These are phyloP conservation scores for Oryza meridionalis DNA, from an alignment of 176 grass and related monocot species.

Conservation along the genomic window DNA sequence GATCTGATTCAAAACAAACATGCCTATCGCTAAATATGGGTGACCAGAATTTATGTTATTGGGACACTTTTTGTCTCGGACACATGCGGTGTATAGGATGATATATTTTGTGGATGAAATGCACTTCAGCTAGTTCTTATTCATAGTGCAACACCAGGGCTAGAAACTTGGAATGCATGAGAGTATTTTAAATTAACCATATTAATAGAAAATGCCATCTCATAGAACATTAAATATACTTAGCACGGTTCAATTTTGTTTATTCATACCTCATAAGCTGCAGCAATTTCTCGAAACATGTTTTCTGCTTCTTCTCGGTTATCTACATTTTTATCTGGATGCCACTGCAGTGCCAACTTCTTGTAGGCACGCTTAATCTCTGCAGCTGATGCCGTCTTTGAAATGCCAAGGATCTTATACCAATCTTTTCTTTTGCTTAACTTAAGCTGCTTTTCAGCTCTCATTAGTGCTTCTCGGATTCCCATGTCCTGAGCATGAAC, in stretches of 20 bases:
- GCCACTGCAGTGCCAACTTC: constrained; percentile 97
- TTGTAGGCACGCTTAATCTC: constrained; percentile 98
- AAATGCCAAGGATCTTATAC: constrained; percentile 90
- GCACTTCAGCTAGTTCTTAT: not conserved
- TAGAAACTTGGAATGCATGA: not conserved
- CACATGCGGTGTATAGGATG: not conserved
- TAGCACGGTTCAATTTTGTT: not conserved
- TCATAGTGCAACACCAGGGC: not conserved
- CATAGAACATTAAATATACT: not conserved
- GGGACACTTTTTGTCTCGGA: too few relatives aligned
- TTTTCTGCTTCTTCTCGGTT: constrained; percentile 91
- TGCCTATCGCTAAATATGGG: not conserved
- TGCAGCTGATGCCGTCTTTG: constrained; percentile 73
- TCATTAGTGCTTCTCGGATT: constrained; percentile 85
- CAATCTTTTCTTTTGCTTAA: constrained; percentile 97
- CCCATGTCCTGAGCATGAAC: constrained; percentile 69
- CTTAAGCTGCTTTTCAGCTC: constrained; percentile 89
- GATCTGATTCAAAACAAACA: not conserved
- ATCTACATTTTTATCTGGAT: constrained; percentile 97
- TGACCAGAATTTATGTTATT: not conserved
- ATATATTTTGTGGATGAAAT: not conserved
- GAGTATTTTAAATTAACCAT: not conserved
- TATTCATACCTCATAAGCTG: constrained; percentile 81
- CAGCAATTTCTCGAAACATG: constrained; percentile 91
- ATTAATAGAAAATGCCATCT: not conserved